phyloP scores from a whole-genome alignment of 192 early-diverging fungal genomes.

The Physocladia obscura region DNA sequence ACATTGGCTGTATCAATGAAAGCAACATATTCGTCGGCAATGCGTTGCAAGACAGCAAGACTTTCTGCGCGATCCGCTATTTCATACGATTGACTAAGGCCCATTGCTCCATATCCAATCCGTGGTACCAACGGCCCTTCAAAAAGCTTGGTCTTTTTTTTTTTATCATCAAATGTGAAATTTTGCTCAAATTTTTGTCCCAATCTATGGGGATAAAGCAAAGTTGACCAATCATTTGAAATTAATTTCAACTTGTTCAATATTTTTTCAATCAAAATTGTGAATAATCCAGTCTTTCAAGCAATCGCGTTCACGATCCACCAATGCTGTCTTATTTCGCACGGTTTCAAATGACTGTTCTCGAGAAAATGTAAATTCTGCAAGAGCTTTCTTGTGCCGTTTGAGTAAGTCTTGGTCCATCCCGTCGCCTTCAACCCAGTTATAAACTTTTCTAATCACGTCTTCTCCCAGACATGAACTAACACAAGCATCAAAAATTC shows the following conservation, averaged over 20 bases:
- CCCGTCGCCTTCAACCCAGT: slow-evolving; percentile 1
- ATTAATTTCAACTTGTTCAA: background rate
- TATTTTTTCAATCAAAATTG: too few relatives aligned
- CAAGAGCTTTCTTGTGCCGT: background rate
- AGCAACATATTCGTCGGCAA: background rate
- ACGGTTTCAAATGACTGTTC: slow-evolving; percentile 10
- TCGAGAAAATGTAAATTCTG: background rate
- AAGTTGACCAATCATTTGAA: too few relatives aligned
- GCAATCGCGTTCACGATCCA: background rate
- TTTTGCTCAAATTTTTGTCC: too few relatives aligned
- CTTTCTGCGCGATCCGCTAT: background rate
- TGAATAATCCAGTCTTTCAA: slow-evolving; percentile 8
- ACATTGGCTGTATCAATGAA: slow-evolving; percentile 18
- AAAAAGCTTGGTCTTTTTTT: background rate
- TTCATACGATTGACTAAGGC: slow-evolving; percentile 7
- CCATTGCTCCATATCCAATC: slow-evolving; percentile 11
- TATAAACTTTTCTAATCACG: background rate
- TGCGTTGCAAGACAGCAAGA: background rate
- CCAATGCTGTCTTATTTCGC: background rate
- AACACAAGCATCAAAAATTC: background rate
- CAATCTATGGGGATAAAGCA: too few relatives aligned
- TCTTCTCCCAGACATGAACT: slow-evolving; percentile 3
- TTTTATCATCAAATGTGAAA: too few relatives aligned
- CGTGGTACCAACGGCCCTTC: background rate
- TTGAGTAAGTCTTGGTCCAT: background rate